Evolutionary conservation across 768 basidiomycete genomes (phyloP), one percentile per base, ranked within the genome.

Genomic region (Leucosporidium creatinivorum): DNA sequence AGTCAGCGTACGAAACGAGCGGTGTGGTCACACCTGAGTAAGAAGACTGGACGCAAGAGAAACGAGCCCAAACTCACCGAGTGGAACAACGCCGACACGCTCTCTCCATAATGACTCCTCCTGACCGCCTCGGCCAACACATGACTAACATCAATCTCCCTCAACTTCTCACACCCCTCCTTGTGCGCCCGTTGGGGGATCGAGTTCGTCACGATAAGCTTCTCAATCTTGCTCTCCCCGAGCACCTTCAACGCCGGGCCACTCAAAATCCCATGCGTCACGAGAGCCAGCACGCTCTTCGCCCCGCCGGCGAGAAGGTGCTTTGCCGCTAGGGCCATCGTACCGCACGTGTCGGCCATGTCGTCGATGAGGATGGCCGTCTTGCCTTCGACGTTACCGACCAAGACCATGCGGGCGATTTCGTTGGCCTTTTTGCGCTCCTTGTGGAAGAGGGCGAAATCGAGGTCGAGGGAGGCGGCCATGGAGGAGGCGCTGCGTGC

Each of bases 381-480:
- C 81, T 97, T 93, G 77, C 87, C 92, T 77, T 85, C 86, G 69
- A 93, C 93, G 75, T 91, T 87, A 1, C 96, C 96, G 55, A 99
- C 94, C 61, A 99, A 85, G 64, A 93, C 85, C 92, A 93, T 93
- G 64, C 92, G 86, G 68, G 91, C 92, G 10, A 94, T 91, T 70
- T 91, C 88, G 78, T 93, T 94, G 36, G 91, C 91, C 80, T 91
- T 93, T 82, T 93, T 93, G 68, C 94, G 89, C 82, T 99, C 96
- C 77, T 98, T 93, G 85, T 99, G 96, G 83, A 98, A 98, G 63
- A 99, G 82, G 30, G 96, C 96, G 81, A 99, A 98, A 76, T 98
- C 94, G 66, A 98, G 89, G 61, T 92, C 91, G 67, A 98, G 83
- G 57, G 90, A 86, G 78, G 98, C 94, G 28, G 96, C 94, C 74